Percentiles rank a stretch among this genome's conserved stretches.
Conservation (phyloP, 148 eudicot species). For the Camellia japonica region DNA sequence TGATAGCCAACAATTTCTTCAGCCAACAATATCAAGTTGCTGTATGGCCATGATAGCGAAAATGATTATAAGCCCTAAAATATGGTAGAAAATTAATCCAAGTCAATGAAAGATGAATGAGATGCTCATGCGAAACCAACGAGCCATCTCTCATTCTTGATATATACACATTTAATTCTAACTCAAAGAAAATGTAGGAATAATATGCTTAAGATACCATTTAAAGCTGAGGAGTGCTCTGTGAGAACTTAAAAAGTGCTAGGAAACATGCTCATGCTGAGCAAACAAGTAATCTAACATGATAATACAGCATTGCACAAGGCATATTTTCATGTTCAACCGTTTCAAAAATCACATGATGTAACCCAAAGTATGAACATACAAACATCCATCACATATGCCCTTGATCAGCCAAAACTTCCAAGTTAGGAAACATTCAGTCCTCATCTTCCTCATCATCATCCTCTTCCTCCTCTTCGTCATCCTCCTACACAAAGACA, state of each 20-base stretch:
- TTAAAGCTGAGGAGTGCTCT: background rate
- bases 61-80: no score
- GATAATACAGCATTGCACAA: background rate
- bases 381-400: background rate
- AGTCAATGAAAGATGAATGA: no score
- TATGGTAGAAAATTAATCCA: no score
- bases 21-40: no score
- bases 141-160: background rate
- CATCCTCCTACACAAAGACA: constrained; percentile 12
- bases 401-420: constrained; percentile 9
- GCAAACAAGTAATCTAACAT: background rate
- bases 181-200: background rate
- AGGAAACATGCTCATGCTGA: constrained; percentile 1
- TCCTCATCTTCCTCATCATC: constrained; percentile 44
- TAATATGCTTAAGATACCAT: background rate
- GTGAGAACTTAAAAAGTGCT: background rate
- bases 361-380: constrained; percentile 13
- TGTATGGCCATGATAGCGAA: no score
- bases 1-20: no score
- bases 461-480: constrained; percentile 34
- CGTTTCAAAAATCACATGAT: no score
- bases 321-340: background rate
- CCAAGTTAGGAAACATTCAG: constrained; percentile 16
- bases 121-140: background rate
- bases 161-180: background rate